Evolutionary conservation across 129 eudicot genomes (phyloP), one percentile per base, ranked within the genome.

Genomic region (Pittosporum tobira): DNA sequence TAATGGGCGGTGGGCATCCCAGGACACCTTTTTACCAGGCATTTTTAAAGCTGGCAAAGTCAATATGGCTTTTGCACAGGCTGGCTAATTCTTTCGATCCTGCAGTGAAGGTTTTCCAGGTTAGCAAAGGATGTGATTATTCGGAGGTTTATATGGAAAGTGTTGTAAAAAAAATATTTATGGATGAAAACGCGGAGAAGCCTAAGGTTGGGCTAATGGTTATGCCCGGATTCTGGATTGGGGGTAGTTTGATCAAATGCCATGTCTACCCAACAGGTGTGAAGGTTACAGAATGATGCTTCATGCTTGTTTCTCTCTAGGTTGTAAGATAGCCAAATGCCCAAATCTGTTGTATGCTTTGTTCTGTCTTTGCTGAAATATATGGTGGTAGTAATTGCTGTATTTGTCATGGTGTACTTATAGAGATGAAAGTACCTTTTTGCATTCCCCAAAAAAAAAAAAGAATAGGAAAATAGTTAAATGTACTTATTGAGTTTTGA

Each of bases 191-290:
- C 12, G 75, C 62, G 28, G 75, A 75, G 58, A 85, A 85, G 43
- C 88, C 97, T 8, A 75, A 68, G 59, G 97, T 82, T 6, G 95
- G 95, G 18, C 50, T 89, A 14, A 89, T 89, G 97, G 95, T 89
- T 23, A 89, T 89, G 97, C 97, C 97, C n/a, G 97, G 97, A 14
- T 89, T 89, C 55, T 88, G 82, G 77, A 77, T 85, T 0, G 93
- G 88, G 9, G 95, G 94, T 43, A 77, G 76, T 40, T 79, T 82
- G 73, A 82, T 89, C 51, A 93, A 89, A 76, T 72, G 93, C 74
- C 88, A 79, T 69, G 97, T 89, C 65, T 89, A 89, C 75, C 59
- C 85, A 60, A 89, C 83, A 1, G 97, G 95, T 9, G 68, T 85
- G 52, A 85, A 85, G 76, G 85, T 79, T 10, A 53, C 77, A 13